Evolutionary conservation across 1,139 yeast genomes (phyloP), one percentile per base, ranked within the genome.

Genomic region (Yamadazyma blattariae): DNA sequence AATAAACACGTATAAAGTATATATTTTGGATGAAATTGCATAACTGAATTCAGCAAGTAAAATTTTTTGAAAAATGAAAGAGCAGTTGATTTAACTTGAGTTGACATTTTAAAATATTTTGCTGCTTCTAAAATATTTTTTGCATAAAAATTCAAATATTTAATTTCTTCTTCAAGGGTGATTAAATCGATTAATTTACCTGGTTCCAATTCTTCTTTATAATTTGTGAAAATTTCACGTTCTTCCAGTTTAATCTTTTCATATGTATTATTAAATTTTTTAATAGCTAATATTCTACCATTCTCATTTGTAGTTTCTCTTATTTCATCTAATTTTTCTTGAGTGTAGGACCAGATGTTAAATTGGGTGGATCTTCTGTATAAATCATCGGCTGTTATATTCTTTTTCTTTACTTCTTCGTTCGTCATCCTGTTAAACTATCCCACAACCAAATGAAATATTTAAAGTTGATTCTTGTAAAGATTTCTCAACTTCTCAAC

Each of bases 341-440:
- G 52, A 0, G 89, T 79, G 56, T 76, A 89, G 1, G 97, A 89
- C 98, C 98, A 92, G 15, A 78, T 42, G 36, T 82, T 69, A 55
- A 72, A 92, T 61, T 92, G 98, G 0, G 94, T 74, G 5, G 96
- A 86, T 34, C 89, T 74, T 36, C 97, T 73, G 57, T 87, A 92
- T 31, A 92, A 63, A 45, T 90, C 97, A 57, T 92, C 97, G 45
- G 77, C 82, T 2, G 83, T 58, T 6, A 33, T 19, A 2, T 18
- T 12, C 34, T 26, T 32, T 11, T 18, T 18, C 19, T 17, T 17
- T 21, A 19, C 26, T 13, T 13, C 25, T n/a, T 32, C 30, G 21
- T 27, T 27, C 7, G 34, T 32, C 34, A 32, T 32, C 9, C 9
- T 21, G 27, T 5, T 5, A 17, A 17, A 17, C 7, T 17, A 17